These are phyloP conservation scores for Mastigamoeba balamuthi DNA, from an alignment of 78 protist genomes.

Conservation along the genomic window DNA sequence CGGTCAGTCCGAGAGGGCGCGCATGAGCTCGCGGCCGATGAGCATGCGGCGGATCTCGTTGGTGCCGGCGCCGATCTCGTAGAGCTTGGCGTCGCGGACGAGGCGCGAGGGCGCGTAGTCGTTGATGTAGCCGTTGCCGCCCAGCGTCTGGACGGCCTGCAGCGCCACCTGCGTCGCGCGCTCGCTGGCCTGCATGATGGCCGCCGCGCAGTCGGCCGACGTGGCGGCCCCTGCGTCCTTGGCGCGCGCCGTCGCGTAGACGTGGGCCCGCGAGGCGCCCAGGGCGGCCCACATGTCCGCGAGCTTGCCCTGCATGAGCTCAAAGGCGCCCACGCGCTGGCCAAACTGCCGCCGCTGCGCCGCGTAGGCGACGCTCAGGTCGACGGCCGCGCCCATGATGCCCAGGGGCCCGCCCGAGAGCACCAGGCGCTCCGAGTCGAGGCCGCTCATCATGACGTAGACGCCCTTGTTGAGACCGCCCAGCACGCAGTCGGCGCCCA, in stretches of 20 bases:
- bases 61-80: constrained; percentile 93
- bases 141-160: constrained; percentile 81
- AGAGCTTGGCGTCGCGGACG: constrained; percentile 85
- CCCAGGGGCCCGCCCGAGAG: constrained; percentile 87
- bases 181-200: constrained; percentile 75
- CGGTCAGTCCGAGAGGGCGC: too few species aligned
- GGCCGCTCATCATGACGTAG: constrained; percentile 79
- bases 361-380: constrained; percentile 67
- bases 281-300: constrained; percentile 82
- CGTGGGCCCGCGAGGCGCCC: constrained; percentile 55
- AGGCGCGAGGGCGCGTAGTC: constrained; percentile 88
- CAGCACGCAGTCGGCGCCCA: constrained; percentile 73
- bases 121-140: constrained; percentile 91
- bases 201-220: constrained; percentile 61
- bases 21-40: constrained; percentile 72
- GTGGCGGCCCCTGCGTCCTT: constrained; percentile 41
- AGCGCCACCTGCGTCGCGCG: constrained; percentile 69
- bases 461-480: constrained; percentile 71
- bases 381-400: constrained; percentile 75
- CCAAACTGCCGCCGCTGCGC: constrained; percentile 79
- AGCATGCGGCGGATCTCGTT: constrained; percentile 76
- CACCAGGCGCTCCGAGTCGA: constrained; percentile 79
- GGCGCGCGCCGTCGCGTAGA: constrained; percentile 64
- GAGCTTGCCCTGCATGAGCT: constrained; percentile 79
- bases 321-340: constrained; percentile 64